Conservation (phyloP, 352 stramenopile genomes). For the Globisporangium nagaii region DNA sequence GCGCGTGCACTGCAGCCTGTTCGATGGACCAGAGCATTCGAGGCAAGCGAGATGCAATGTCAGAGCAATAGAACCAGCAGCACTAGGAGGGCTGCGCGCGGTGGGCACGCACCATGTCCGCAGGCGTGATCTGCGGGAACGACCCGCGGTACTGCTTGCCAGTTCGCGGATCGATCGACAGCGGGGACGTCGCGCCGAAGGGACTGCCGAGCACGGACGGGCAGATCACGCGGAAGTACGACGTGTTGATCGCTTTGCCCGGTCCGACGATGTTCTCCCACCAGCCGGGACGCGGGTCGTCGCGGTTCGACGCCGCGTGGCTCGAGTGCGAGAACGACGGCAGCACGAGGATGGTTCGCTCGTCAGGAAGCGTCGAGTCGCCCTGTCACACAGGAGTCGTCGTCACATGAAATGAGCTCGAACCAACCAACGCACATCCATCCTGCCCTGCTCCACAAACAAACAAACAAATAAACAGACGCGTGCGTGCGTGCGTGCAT, state of each 20-base stretch:
- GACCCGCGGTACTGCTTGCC: constrained; percentile 54
- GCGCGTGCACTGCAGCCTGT: constrained; percentile 65
- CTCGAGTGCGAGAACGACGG: constrained; percentile 87
- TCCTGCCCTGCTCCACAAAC: neutral
- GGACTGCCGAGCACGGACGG: constrained; percentile 80
- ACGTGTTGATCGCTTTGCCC: constrained; percentile 84
- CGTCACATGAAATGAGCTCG: neutral
- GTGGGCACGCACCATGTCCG: constrained; percentile 54
- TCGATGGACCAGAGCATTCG: neutral
- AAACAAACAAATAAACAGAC: neutral
- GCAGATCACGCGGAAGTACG: constrained; percentile 85
- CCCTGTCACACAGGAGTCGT: constrained; percentile 29
- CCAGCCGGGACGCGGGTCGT: constrained; percentile 76
- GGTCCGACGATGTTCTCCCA: constrained; percentile 88
- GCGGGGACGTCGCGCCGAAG: constrained; percentile 76
- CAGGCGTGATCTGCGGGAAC: constrained; percentile 82
- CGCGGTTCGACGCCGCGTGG: constrained; percentile 75
- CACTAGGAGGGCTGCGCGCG: neutral
- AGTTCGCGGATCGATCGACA: constrained; percentile 53
- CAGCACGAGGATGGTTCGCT: constrained; percentile 78
- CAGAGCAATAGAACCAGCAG: neutral
- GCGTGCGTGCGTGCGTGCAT: no score
- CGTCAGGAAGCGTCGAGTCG: constrained; percentile 53
- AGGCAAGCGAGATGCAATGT: neutral
- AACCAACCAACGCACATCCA: no score